phyloP scores from a whole-genome alignment of 768 basidiomycete genomes.

The Cantharellus cinnabarinus region DNA sequence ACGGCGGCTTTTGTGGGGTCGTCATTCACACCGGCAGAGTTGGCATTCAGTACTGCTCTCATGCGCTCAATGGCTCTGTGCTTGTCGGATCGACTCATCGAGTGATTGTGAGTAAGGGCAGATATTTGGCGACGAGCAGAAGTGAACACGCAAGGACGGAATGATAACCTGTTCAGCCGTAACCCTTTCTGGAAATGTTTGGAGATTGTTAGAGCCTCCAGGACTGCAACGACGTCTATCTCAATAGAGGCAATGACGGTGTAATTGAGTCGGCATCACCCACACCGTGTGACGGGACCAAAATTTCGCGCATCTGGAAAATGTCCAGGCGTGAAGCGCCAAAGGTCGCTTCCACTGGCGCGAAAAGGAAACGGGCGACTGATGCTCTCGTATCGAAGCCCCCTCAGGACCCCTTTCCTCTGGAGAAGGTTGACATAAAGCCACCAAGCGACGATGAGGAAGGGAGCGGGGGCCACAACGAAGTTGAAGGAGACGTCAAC shows the following conservation, averaged over 20 bases:
- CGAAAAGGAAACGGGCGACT: neutral
- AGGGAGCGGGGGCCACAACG: constrained; percentile 16
- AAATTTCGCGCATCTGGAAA: too few species aligned
- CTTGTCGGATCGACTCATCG: neutral
- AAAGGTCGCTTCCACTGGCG: neutral
- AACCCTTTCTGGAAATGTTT: too few species aligned
- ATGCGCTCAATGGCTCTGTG: neutral
- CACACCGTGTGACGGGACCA: too few species aligned
- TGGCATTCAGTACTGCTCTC: neutral
- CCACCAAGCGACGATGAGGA: constrained; percentile 1
- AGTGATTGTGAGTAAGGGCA: too few species aligned
- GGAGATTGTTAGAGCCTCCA: too few species aligned
- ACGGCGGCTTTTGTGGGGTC: neutral
- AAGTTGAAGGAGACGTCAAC: constrained; percentile 13
- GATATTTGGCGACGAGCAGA: too few species aligned
- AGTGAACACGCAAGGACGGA: too few species aligned
- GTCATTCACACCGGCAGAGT: neutral
- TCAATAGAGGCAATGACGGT: too few species aligned
- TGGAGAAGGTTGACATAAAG: neutral
- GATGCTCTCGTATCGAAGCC: neutral
- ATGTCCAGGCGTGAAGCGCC: neutral
- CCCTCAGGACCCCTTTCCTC: neutral
- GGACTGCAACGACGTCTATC: too few species aligned
- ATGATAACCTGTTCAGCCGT: too few species aligned
- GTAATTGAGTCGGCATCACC: too few species aligned